Conservation (phyloP, 192 early-diverging fungal genomes). For the Funneliformis mosseae region DNA sequence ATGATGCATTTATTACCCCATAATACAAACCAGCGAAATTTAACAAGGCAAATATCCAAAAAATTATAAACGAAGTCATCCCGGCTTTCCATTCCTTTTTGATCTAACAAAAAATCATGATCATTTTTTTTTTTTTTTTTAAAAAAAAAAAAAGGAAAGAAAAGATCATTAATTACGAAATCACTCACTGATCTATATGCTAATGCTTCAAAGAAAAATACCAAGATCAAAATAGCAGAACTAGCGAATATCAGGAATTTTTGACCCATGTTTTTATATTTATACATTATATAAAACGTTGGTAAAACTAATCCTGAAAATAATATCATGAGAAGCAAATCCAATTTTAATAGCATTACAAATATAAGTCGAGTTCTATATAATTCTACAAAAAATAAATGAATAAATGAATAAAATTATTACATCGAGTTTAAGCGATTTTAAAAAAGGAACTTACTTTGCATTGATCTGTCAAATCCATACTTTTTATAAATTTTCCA, state of each 20-base stretch:
- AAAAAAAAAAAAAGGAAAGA: not conserved
- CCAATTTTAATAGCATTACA: not conserved
- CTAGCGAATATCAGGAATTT: not conserved
- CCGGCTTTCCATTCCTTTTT: too few species aligned
- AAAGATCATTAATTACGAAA: not conserved
- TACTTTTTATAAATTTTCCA: slow-evolving; percentile 32
- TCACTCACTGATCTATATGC: not conserved
- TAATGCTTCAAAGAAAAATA: not conserved
- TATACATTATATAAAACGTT: not conserved
- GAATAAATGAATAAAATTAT: not conserved
- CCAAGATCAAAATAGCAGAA: not conserved
- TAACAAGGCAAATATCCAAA: too few species aligned
- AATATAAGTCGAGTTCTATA: not conserved
- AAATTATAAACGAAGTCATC: too few species aligned
- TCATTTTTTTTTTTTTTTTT: not conserved
- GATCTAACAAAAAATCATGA: not conserved
- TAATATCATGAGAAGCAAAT: not conserved
- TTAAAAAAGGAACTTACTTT: slow-evolving; percentile 41
- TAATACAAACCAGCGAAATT: too few species aligned
- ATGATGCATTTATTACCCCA: too few species aligned
- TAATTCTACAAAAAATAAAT: not conserved
- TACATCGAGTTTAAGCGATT: too few species aligned
- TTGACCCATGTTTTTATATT: not conserved
- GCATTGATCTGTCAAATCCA: slow-evolving; percentile 59
- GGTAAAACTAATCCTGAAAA: not conserved